Base-by-base conservation (phyloP, 108 stramenopile species). In the Cyclotella baltica region DNA sequence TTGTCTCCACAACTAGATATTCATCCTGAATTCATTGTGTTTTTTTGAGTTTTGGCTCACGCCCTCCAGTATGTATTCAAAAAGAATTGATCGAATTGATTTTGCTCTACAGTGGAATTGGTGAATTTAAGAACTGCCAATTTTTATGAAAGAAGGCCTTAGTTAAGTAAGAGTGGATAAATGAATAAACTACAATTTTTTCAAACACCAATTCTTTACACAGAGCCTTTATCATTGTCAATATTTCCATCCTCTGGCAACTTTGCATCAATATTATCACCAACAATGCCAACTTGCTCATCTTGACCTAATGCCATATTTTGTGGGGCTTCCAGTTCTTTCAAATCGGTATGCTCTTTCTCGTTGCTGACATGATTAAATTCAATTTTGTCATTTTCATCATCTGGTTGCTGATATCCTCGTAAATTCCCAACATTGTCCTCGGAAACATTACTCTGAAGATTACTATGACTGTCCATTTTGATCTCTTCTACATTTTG, bases 341-440 rank as follows among this genome's bases (percentile, higher is more conserved):
- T 27, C 25, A 25, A 3, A 27, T n/a, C 25, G 22, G 47, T n/a
- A 48, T 48, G 47, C 47, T 48, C 6, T 48, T 2, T n/a, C 47
- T 25, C 55, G n/a, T n/a, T 25, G 11, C 2, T 25, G 25, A 56
- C n/a, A 56, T 27, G 11, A 22, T 11, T 25, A 56, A 23, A 56
- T 36, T 62, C 31, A 29, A 22, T 6, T 18, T 35, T 62, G 35
- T 35, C 35, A 3, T 62, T 9, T 1, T 34, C 31, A 33, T 33
- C 61, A 62, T 34, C 31, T 3, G 61, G 20, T 36, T 16, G 0
- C 10, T 62, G 61, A 33, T 15, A 35, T 36, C 61, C 61, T 35
- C 61, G 61, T 62, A 62, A 62, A 36, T 35, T 62, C 2, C 31
- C 61, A 36, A 16, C 19, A 20, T 62, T 62, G 15, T 3, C 31